Evolutionary conservation across 2,329 filamentous ascomycete genomes (phyloP).

Genomic region (Diaporthe vexans): DNA sequence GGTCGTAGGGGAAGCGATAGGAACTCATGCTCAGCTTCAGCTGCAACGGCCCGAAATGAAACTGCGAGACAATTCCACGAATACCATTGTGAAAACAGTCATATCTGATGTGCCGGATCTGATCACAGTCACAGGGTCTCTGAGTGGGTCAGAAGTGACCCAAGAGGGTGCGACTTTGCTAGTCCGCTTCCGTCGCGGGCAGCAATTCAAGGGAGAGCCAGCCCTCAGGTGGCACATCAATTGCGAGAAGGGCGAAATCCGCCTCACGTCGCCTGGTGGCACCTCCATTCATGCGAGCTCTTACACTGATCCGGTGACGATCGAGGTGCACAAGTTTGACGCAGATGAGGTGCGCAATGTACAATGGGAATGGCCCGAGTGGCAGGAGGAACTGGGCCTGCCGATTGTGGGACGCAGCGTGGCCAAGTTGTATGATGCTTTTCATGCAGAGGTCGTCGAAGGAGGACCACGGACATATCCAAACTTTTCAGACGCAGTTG

Average conservation of each 20-base stretch:
- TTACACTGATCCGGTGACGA: conserved; percentile 57
- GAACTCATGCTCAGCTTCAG: conserved; percentile 57
- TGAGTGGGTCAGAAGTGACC: conserved; percentile 47
- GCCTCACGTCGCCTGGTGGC: conserved; percentile 51
- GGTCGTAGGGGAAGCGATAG: conserved; percentile 60
- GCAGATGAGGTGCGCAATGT: conserved; percentile 59
- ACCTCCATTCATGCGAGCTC: conserved; percentile 49
- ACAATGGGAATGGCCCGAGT: conserved; percentile 60
- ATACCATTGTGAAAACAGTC: conserved; percentile 51
- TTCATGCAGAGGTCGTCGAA: conserved; percentile 44
- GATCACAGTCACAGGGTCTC: conserved; percentile 49
- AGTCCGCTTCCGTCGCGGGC: conserved; percentile 59
- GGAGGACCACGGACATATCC: conserved; percentile 32
- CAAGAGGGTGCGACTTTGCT: conserved; percentile 54
- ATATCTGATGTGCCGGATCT: conserved; percentile 49
- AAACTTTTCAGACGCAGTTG: conserved; percentile 31
- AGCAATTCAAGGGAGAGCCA: conserved; percentile 59
- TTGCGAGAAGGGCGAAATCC: conserved; percentile 62
- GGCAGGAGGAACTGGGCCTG: conserved; percentile 58
- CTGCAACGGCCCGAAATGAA: conserved; percentile 58
- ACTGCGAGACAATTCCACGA: conserved; percentile 51
- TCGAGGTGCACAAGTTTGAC: conserved; percentile 65
- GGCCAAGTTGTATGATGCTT: conserved; percentile 69
- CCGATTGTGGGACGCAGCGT: conserved; percentile 62
- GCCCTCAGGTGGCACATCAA: conserved; percentile 62